phyloP scores from a whole-genome alignment of 139 green algal genomes.

The Yamagishiella unicocca region DNA sequence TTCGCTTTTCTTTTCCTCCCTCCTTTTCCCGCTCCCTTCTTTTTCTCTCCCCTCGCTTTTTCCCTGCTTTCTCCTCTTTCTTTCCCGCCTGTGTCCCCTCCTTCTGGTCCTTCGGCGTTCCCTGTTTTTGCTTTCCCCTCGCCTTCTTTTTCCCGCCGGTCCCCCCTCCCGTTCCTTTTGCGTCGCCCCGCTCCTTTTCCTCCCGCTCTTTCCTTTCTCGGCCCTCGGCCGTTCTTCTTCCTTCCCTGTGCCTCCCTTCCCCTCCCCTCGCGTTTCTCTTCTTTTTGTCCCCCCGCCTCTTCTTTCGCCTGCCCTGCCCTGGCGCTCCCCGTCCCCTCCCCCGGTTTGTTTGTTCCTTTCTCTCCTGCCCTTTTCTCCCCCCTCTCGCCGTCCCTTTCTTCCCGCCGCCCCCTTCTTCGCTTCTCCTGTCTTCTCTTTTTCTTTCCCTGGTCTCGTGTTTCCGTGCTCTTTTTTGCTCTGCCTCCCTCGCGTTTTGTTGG shows the following conservation, averaged over 20 bases:
- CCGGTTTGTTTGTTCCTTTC: neutral
- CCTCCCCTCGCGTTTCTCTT: neutral
- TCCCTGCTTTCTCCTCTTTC: neutral
- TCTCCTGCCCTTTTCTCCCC: neutral
- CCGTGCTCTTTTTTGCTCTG: neutral
- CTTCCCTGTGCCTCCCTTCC: neutral
- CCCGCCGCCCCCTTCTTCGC: neutral
- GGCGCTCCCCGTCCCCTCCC: neutral
- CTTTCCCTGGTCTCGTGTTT: neutral
- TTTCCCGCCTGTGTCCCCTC: no score
- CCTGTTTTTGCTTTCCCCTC: neutral
- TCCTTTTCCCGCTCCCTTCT: neutral
- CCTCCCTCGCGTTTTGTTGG: neutral
- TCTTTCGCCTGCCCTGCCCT: neutral
- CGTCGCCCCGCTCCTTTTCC: neutral
- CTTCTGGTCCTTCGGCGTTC: neutral
- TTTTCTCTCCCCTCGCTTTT: neutral
- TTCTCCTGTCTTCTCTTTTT: neutral
- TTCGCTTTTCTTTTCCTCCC: neutral
- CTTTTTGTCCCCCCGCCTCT: neutral
- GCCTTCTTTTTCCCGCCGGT: no score
- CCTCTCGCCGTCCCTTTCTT: neutral
- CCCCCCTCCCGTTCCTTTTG: neutral
- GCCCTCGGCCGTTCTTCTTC: no score
- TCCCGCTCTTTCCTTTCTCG: neutral